phyloP scores from a whole-genome alignment of 2,329 filamentous ascomycete genomes.

The Gaeumannomyces tritici region DNA sequence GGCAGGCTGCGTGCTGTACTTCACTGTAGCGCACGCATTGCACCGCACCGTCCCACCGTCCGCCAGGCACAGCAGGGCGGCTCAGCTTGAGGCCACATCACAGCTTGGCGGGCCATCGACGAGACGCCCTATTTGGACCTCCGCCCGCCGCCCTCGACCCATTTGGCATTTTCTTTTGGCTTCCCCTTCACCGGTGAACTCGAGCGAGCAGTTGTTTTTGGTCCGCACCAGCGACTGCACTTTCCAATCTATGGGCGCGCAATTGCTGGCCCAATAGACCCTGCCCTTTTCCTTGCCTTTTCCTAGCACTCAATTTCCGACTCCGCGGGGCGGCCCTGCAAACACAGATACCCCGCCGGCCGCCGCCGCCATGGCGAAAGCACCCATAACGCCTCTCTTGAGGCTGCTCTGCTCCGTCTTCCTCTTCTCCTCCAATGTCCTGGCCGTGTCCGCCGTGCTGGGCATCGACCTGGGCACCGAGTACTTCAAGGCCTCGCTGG shows the following conservation, averaged over 20 bases:
- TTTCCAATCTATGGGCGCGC: background rate
- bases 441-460: slow-evolving; percentile 63
- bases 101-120: background rate
- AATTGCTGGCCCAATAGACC: background rate
- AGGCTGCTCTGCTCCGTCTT: slow-evolving; percentile 28
- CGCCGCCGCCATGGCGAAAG: slow-evolving; percentile 25
- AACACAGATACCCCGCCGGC: background rate
- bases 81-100: background rate
- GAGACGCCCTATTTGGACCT: background rate
- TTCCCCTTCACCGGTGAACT: background rate
- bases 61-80: background rate
- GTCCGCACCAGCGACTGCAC: background rate
- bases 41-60: background rate
- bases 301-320: background rate
- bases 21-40: too few species aligned
- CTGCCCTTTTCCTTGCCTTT: background rate
- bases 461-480: slow-evolving; percentile 93
- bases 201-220: background rate
- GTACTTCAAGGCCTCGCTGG: slow-evolving; percentile 91
- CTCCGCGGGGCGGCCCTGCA: background rate
- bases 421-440: slow-evolving; percentile 36
- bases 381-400: slow-evolving; percentile 22
- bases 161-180: background rate
- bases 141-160: background rate
- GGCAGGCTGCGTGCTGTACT: background rate